Evolutionary conservation across 164 flowering plant species (phyloP), one percentile per base, ranked within the genome.

Genomic region (Stephania yunnanensis): DNA sequence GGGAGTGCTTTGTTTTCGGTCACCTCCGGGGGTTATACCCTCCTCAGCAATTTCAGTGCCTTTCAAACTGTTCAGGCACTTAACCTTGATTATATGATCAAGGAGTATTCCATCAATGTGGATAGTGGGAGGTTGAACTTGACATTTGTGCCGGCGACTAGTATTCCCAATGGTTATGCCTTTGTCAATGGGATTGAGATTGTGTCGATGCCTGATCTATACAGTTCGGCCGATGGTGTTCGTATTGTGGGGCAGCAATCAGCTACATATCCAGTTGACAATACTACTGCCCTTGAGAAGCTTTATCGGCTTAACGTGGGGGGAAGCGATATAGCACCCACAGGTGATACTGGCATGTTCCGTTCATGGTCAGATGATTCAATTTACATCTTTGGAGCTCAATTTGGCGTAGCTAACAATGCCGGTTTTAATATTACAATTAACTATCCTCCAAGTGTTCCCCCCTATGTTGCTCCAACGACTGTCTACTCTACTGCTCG

Each of bases 171-270:
- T 77, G 78, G 92, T 0, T 95, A 86, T 77, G 99, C 99, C 0
- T 93, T 91, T 77, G 89, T 93, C 12, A 95, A 95, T 79, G 99
- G 99, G 80, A 92, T 95, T 78, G 98, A 95, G 86, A 79, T 92
- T 65, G 78, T 90, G 30, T 90, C 99, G 0, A 88, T 89, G 87
- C 97, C 98, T 20, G 90, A 92, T 68, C 80, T 93, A 11, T 95
- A 91, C 79, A 76, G 71, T 58, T 69, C 76, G 22, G 67, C 42
- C 5, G 83, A 78, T 30, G 85, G 79, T 19, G 68, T 78, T 31
- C 10, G 29, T 48, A 66, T 86, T 25, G 89, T 92, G 50, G 97
- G 94, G 17, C 80, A 61, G 44, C 80, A 61, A 31, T 5, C 29
- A 3, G 22, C 70, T 45, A 48, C 80, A 0, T 80, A 75, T 76